phyloP scores from a whole-genome alignment of 805 yeast genomes.

The Pichia scutulata region DNA sequence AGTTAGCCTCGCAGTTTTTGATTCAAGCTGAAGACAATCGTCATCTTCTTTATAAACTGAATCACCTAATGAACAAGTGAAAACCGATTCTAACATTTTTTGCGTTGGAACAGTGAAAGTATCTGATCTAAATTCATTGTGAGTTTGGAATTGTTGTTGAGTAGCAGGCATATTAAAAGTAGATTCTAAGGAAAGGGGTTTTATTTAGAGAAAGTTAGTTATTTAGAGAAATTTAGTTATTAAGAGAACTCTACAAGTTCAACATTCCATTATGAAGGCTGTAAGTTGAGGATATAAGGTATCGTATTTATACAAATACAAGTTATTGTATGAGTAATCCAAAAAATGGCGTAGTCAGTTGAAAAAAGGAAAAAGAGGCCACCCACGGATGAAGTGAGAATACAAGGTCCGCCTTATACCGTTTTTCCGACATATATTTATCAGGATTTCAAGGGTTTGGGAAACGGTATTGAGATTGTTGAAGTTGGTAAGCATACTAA shows the following conservation, averaged over 20 bases:
- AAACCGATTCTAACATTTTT: constrained; percentile 58
- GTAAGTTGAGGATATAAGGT: neutral
- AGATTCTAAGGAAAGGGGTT: too few relatives aligned
- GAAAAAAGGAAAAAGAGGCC: neutral
- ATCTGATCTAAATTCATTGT: constrained; percentile 62
- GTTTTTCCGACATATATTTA: neutral
- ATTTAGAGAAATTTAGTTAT: too few relatives aligned
- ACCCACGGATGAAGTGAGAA: neutral
- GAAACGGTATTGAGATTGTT: neutral
- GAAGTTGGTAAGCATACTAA: neutral
- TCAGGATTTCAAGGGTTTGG: neutral
- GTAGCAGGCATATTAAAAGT: neutral
- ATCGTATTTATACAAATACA: neutral
- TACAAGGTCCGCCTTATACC: neutral
- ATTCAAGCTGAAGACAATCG: constrained; percentile 59
- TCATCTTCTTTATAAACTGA: constrained; percentile 83
- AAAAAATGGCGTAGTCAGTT: neutral
- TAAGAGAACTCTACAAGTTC: too few relatives aligned
- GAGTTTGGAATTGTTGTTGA: constrained; percentile 10
- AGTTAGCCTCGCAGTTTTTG: constrained; percentile 53
- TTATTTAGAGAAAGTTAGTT: too few relatives aligned
- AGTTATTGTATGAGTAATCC: neutral
- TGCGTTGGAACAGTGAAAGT: constrained; percentile 86
- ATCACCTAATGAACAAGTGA: constrained; percentile 64
- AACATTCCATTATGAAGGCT: neutral